Evolutionary conservation across 2,329 filamentous ascomycete genomes (phyloP).

Genomic region (Zasmidium angulare): DNA sequence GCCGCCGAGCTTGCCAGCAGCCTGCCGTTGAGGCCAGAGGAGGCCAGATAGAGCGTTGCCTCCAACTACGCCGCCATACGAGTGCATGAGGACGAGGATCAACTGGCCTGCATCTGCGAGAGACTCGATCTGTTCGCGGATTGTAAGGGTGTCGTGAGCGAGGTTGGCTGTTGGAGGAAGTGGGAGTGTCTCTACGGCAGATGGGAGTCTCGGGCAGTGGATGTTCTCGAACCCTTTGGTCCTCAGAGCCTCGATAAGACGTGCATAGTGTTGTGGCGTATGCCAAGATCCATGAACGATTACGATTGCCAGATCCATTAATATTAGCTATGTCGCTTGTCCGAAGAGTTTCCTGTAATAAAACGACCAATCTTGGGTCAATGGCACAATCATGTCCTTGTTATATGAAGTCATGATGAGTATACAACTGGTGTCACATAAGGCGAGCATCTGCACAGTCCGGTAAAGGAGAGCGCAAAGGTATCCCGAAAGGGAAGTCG

Average conservation of each 20-base stretch:
- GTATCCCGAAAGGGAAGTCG: too few relatives aligned
- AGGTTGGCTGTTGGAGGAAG: neutral
- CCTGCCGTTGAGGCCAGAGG: conserved; percentile 29
- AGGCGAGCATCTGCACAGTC: too few relatives aligned
- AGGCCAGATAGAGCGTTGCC: conserved; percentile 35
- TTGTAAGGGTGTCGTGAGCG: conserved; percentile 5
- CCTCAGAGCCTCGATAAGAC: conserved; percentile 18
- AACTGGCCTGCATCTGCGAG: conserved; percentile 23
- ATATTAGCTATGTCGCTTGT: neutral
- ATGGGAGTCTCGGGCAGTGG: conserved; percentile 1
- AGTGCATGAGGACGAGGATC: conserved; percentile 36
- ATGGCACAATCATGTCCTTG: too few relatives aligned
- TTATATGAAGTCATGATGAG: too few relatives aligned
- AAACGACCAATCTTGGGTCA: too few relatives aligned
- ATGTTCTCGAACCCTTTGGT: neutral
- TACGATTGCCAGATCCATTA: conserved; percentile 22
- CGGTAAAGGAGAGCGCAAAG: too few relatives aligned
- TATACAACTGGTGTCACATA: too few relatives aligned
- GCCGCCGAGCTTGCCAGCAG: conserved; percentile 33
- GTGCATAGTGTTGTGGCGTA: conserved; percentile 15
- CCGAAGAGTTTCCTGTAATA: too few relatives aligned
- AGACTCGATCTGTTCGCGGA: conserved; percentile 1
- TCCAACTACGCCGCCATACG: conserved; percentile 38
- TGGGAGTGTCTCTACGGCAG: neutral
- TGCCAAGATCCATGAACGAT: conserved; percentile 29